phyloP scores from a whole-genome alignment of 2,329 filamentous ascomycete species.

The Fusarium sp. region DNA sequence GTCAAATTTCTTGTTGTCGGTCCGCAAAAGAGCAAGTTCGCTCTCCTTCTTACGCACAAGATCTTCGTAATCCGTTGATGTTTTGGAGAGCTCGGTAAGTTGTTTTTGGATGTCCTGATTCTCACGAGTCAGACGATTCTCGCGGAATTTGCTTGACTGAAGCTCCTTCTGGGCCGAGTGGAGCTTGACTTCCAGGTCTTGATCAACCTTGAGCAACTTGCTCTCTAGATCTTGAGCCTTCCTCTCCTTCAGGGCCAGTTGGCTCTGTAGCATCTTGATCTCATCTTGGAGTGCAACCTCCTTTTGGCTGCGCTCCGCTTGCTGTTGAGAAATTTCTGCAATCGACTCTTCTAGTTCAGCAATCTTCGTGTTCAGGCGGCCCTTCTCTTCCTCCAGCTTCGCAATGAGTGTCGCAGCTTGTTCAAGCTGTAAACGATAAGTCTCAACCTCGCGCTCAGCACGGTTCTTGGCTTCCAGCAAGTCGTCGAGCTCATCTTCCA shows the following conservation, averaged over 20 bases:
- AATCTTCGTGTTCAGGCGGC: constrained; percentile 77
- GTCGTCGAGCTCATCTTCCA: constrained; percentile 94
- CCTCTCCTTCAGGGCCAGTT: constrained; percentile 88
- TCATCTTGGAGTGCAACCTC: constrained; percentile 86
- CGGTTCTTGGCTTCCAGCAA: constrained; percentile 91
- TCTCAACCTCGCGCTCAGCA: constrained; percentile 87
- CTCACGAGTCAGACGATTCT: constrained; percentile 84
- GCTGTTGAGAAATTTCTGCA: constrained; percentile 77
- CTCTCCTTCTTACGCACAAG: constrained; percentile 94
- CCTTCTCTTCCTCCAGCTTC: constrained; percentile 89
- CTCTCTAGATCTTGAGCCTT: constrained; percentile 90
- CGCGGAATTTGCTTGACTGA: constrained; percentile 78
- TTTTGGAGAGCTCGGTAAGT: constrained; percentile 88
- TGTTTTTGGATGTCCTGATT: constrained; percentile 88
- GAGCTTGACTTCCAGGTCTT: constrained; percentile 90
- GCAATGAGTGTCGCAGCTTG: constrained; percentile 91
- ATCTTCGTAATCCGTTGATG: constrained; percentile 95
- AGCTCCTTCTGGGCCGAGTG: constrained; percentile 85
- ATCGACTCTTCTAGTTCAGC: constrained; percentile 80
- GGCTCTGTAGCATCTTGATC: constrained; percentile 91
- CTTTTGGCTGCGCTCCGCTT: constrained; percentile 81
- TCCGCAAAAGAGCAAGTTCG: constrained; percentile 87
- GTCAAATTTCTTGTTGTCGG: constrained; percentile 87
- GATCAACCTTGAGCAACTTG: constrained; percentile 87
- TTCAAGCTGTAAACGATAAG: constrained; percentile 86